Evolutionary conservation across 208 protist species (phyloP).

Genomic region (Leishmania tarentolae): DNA sequence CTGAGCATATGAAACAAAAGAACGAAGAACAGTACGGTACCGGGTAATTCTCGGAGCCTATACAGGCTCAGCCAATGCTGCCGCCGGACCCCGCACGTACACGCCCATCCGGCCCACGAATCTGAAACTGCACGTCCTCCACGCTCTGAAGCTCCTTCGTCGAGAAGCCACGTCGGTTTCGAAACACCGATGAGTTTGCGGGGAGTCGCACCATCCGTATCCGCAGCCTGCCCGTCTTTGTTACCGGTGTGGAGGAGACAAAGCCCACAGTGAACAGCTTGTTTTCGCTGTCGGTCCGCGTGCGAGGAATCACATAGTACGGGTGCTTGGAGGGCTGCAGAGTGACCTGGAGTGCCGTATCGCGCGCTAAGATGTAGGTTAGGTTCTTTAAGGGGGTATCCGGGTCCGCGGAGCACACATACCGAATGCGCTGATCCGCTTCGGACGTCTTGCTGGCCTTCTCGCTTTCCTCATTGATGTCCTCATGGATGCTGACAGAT

Average conservation of each 20-base stretch:
- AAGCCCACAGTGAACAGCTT: constrained; percentile 54
- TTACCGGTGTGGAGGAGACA: constrained; percentile 19
- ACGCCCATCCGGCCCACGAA: constrained; percentile 16
- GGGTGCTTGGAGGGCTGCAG: constrained; percentile 38
- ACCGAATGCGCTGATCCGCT: constrained; percentile 33
- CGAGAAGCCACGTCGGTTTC: constrained; percentile 32
- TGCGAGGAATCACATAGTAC: constrained; percentile 64
- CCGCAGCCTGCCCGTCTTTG: constrained; percentile 33
- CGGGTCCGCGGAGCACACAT: constrained; percentile 37
- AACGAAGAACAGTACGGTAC: neutral
- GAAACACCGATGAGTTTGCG: constrained; percentile 24
- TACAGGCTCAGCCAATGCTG: neutral
- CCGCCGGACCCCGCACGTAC: constrained; percentile 16
- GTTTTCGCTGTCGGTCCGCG: constrained; percentile 21
- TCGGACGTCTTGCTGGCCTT: constrained; percentile 15
- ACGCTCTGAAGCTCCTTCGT: neutral
- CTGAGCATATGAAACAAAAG: neutral
- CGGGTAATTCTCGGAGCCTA: neutral
- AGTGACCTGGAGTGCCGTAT: constrained; percentile 43
- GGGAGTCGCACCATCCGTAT: constrained; percentile 40
- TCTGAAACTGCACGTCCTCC: constrained; percentile 5
- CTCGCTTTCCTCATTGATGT: constrained; percentile 26
- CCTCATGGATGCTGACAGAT: constrained; percentile 19
- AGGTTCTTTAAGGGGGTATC: constrained; percentile 38
- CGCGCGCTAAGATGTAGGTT: constrained; percentile 50